Evolutionary conservation across 352 stramenopile genomes (phyloP).

Genomic region (Phytophthora foliorum): DNA sequence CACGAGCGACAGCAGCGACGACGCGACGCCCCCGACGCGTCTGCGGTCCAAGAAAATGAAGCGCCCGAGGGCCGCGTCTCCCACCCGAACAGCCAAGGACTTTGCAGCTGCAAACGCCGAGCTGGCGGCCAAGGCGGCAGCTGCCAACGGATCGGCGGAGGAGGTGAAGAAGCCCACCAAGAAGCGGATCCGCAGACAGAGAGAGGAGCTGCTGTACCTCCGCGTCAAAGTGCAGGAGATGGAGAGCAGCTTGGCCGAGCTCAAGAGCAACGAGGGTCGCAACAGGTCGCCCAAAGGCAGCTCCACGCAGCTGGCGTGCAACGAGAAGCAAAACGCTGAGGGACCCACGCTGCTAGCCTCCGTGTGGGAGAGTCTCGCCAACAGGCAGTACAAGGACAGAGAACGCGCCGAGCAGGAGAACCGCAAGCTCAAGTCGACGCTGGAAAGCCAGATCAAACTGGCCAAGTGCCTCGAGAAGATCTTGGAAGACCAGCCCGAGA

Average conservation of each 20-base stretch:
- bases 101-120: constrained; percentile 23
- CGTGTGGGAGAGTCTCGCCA: constrained; percentile 54
- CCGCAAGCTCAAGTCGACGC: constrained; percentile 44
- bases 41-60: constrained; percentile 31
- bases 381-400: constrained; percentile 46
- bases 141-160: not conserved
- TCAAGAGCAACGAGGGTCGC: constrained; percentile 24
- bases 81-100: constrained; percentile 23
- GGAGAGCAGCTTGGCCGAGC: constrained; percentile 40
- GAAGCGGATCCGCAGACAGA: constrained; percentile 52
- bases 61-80: constrained; percentile 29
- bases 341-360: constrained; percentile 29
- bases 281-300: too few species aligned
- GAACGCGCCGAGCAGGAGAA: constrained; percentile 54
- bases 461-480: constrained; percentile 52
- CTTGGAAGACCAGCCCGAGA: constrained; percentile 39
- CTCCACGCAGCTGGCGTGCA: constrained; percentile 17
- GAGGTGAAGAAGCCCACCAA: constrained; percentile 38
- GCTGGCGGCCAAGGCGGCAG: constrained; percentile 12
- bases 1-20: constrained; percentile 19
- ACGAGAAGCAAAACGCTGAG: constrained; percentile 24
- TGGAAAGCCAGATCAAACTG: constrained; percentile 52
- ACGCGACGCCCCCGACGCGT: constrained; percentile 1
- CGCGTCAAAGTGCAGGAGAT: constrained; percentile 56
- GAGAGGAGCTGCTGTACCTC: constrained; percentile 55